A percentile compares a stretch with the other conserved stretches of the same genome.
phyloP scores from a whole-genome alignment of 1,284 basidiomycete species.

The Baeospora myosura region DNA sequence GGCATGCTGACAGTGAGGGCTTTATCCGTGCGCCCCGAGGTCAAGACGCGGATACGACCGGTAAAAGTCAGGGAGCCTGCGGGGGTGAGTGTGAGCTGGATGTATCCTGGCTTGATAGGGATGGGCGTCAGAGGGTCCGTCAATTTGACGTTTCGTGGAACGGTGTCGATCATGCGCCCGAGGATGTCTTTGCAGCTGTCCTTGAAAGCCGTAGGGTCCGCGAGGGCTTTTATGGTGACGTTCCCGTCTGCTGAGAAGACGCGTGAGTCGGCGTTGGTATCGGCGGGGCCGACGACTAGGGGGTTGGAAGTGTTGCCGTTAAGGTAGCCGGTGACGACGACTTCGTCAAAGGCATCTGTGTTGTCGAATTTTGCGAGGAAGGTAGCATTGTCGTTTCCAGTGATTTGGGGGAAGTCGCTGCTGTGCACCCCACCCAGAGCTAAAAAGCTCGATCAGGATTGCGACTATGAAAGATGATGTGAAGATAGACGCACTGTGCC shows the following conservation, averaged over 20 bases:
- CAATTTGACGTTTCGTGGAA: slow-evolving; percentile 15
- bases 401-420: slow-evolving; percentile 4
- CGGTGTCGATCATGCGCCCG: slow-evolving; percentile 21
- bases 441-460: not conserved
- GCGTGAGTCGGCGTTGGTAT: slow-evolving; percentile 6
- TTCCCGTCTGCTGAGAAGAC: slow-evolving; percentile 11
- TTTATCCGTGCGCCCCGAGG: not conserved
- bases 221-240: slow-evolving; percentile 7
- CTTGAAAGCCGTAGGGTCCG: not conserved
- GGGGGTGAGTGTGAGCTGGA: not conserved
- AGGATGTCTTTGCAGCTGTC: slow-evolving; percentile 14
- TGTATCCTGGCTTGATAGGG: not conserved
- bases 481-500: slow-evolving; percentile 6
- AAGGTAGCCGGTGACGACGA: slow-evolving; percentile 7
- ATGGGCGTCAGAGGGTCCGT: slow-evolving; percentile 15
- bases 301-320: slow-evolving; percentile 6
- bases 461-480: not conserved
- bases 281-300: slow-evolving; percentile 8
- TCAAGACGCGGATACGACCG: not conserved
- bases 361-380: not conserved
- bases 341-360: not conserved
- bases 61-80: not conserved
- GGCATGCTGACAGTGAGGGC: not conserved
- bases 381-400: not conserved
- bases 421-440: not conserved